These are phyloP conservation scores for Xylaria telfairii DNA, from an alignment of 495 filamentous ascomycete species.

Conservation along the genomic window DNA sequence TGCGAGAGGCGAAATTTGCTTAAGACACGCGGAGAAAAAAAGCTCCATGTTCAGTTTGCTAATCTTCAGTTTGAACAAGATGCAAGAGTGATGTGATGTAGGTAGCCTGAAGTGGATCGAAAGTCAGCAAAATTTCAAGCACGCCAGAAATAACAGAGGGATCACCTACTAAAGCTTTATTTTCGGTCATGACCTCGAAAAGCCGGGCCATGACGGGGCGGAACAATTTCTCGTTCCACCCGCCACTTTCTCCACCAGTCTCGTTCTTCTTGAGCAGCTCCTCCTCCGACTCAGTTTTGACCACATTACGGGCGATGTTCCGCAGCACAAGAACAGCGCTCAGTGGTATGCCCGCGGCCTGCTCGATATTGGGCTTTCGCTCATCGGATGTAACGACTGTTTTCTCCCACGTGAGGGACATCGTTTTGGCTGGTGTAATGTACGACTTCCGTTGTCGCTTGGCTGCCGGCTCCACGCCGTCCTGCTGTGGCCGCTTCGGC, in stretches of 20 bases:
- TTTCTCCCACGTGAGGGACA: constrained; percentile 60
- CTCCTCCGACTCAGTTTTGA: constrained; percentile 62
- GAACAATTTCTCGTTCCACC: constrained; percentile 59
- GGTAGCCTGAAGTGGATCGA: constrained; percentile 26
- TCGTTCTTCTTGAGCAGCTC: constrained; percentile 56
- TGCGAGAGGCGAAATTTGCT: not conserved
- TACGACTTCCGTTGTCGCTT: constrained; percentile 56
- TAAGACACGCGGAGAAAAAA: not conserved
- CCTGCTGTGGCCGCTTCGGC: constrained; percentile 41
- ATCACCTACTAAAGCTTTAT: constrained; percentile 52
- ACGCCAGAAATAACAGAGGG: not conserved
- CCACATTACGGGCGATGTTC: constrained; percentile 82
- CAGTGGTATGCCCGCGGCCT: constrained; percentile 84
- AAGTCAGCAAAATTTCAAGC: constrained; percentile 24
- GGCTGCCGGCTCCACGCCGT: constrained; percentile 26
- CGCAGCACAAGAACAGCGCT: constrained; percentile 84
- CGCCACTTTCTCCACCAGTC: constrained; percentile 41
- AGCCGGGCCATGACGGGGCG: constrained; percentile 54
- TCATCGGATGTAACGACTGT: constrained; percentile 76
- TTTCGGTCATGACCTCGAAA: constrained; percentile 61
- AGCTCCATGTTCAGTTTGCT: not conserved
- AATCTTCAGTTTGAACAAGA: constrained; percentile 40
- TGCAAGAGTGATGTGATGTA: constrained; percentile 40
- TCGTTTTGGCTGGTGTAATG: constrained; percentile 60
- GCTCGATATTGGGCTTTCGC: constrained; percentile 58